Evolutionary conservation across 108 stramenopile genomes (phyloP).

Genomic region (Nitzschia sp.): DNA sequence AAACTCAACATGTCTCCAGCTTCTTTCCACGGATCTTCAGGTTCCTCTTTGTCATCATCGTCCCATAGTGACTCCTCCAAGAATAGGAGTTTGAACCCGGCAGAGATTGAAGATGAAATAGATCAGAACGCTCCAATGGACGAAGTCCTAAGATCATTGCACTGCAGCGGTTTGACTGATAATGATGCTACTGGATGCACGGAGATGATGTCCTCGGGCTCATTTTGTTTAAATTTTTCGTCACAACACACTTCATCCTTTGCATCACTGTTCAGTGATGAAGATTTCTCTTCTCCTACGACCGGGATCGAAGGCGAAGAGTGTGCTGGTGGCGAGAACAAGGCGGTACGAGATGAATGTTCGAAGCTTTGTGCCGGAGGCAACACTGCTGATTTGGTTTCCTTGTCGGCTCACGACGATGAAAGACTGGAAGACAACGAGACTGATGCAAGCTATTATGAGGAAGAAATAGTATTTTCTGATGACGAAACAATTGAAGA

Average conservation of each 20-base stretch:
- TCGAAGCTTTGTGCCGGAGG: no score
- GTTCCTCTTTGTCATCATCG: no score
- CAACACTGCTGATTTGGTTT: no score
- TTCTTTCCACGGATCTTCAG: not conserved
- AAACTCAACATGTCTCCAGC: not conserved
- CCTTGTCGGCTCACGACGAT: no score
- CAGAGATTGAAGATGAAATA: no score
- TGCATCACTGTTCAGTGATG: not conserved
- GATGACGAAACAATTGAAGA: conserved; percentile 8
- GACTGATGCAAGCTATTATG: not conserved
- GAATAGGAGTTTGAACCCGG: no score
- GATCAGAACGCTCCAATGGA: conserved; percentile 2
- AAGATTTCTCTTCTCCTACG: no score
- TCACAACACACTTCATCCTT: not conserved
- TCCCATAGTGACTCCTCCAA: no score
- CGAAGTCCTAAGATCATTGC: not conserved
- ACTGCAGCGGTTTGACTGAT: not conserved
- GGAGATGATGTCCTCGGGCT: conserved; percentile 2
- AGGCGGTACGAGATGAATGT: no score
- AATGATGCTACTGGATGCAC: not conserved
- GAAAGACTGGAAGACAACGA: not conserved
- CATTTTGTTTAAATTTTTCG: conserved; percentile 4
- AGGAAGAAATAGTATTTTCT: no score
- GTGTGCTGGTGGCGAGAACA: no score
- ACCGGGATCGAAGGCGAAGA: no score